These are phyloP conservation scores for Coemansia sp. DNA, from an alignment of 192 early-diverging fungal species.

Conservation along the genomic window DNA sequence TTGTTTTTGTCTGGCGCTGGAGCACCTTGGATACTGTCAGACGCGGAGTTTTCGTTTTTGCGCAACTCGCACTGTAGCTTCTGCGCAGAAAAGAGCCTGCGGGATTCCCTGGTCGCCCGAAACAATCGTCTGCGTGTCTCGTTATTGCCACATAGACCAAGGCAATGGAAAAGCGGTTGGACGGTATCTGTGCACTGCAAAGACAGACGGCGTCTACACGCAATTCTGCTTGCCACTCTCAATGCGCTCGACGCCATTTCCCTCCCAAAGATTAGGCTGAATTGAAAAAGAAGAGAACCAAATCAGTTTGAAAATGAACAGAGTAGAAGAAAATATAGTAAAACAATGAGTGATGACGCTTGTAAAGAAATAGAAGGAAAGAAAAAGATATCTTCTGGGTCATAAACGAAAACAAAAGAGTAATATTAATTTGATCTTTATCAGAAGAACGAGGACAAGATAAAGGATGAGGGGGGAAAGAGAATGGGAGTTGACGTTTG, in stretches of 20 bases:
- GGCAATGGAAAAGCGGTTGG: neutral
- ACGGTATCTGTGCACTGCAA: neutral
- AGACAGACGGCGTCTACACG: neutral
- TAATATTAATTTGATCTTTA: neutral
- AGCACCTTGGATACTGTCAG: neutral
- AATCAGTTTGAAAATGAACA: neutral
- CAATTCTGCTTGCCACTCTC: neutral
- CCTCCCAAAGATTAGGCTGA: neutral
- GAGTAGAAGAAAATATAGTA: neutral
- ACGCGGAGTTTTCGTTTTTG: neutral
- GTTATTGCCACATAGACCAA: neutral
- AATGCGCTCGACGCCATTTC: neutral
- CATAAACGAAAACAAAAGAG: neutral
- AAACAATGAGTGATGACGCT: neutral
- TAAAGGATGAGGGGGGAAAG: neutral
- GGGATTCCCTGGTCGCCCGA: neutral
- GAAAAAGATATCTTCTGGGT: neutral
- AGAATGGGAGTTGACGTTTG: no score
- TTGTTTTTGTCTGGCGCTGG: no score
- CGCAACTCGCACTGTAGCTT: neutral
- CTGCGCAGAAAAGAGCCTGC: neutral
- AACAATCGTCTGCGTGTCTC: neutral
- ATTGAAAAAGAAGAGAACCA: neutral
- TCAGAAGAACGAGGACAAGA: neutral
- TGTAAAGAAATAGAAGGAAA: slow-evolving; percentile 7